These are phyloP conservation scores for Colletotrichum lentis DNA, from an alignment of 2,329 filamentous ascomycete species.

Conservation along the genomic window DNA sequence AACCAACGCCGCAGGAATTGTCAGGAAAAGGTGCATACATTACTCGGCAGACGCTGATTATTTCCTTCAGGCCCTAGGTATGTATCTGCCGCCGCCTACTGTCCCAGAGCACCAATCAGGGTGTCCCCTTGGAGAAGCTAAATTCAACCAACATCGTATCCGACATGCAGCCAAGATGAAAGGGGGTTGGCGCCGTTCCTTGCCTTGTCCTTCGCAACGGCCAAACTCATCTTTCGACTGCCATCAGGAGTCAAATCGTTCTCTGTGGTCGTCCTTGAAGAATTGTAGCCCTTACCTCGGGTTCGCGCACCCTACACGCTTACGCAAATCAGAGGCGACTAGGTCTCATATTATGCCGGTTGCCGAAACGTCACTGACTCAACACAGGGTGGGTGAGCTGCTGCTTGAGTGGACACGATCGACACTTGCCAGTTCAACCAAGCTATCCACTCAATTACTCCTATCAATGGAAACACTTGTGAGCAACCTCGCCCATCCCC, in stretches of 20 bases:
- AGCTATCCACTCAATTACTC: too few species aligned
- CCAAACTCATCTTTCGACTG: background rate
- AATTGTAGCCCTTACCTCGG: slow-evolving; percentile 2
- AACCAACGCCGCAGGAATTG: background rate
- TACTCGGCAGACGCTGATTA: background rate
- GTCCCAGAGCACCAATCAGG: slow-evolving; percentile 28
- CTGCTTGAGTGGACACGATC: background rate
- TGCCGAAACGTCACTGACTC: background rate
- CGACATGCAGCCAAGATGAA: slow-evolving; percentile 29
- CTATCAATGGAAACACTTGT: slow-evolving; percentile 7
- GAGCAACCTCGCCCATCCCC: background rate
- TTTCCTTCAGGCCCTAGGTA: slow-evolving; percentile 23
- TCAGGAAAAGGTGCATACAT: background rate
- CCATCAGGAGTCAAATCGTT: slow-evolving; percentile 6
- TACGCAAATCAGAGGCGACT: background rate
- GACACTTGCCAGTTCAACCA: background rate
- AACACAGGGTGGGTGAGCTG: background rate
- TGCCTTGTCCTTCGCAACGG: background rate
- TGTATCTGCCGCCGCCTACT: slow-evolving; percentile 31
- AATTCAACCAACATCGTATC: slow-evolving; percentile 6
- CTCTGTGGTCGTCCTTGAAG: background rate
- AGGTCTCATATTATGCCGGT: too few species aligned
- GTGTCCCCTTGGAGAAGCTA: slow-evolving; percentile 6
- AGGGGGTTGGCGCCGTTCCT: slow-evolving; percentile 18
- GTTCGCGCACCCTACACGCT: background rate